A percentile compares a stretch with the other conserved stretches of the same genome.
Evolutionary conservation across 495 filamentous ascomycete species (phyloP).

Genomic region (Podospora fimiseda): DNA sequence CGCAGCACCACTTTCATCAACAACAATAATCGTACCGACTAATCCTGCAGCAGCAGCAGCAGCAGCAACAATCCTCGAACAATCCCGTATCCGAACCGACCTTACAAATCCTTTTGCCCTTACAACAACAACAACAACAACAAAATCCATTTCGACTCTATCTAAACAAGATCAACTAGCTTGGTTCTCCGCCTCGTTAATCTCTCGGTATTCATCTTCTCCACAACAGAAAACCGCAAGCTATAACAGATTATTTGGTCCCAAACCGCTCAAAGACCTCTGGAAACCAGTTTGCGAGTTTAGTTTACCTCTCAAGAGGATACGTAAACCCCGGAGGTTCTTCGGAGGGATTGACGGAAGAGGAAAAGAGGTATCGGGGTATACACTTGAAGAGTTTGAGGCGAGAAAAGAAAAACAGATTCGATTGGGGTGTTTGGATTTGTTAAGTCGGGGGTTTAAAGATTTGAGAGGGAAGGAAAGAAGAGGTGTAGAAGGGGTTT

Average conservation of each 20-base stretch:
- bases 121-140: constrained; percentile 19
- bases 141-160: constrained; percentile 26
- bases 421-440: constrained; percentile 23
- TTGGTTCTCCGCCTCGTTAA: constrained; percentile 29
- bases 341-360: neutral
- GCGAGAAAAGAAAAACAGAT: constrained; percentile 23
- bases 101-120: constrained; percentile 32
- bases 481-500: constrained; percentile 12
- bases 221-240: neutral
- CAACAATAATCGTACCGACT: neutral
- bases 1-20: neutral
- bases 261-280: constrained; percentile 42
- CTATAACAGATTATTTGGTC: constrained; percentile 20
- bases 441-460: constrained; percentile 26
- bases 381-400: constrained; percentile 33
- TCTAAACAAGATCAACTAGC: constrained; percentile 31
- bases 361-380: constrained; percentile 36
- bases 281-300: constrained; percentile 43
- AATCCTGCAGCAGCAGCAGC: constrained; percentile 8
- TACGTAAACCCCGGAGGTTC: neutral
- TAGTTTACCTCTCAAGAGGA: constrained; percentile 27
- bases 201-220: constrained; percentile 1
- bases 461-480: constrained; percentile 20
- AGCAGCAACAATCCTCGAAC: constrained; percentile 29
- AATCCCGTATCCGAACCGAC: constrained; percentile 29